These are phyloP conservation scores for Leptographium wingfieldii DNA, from an alignment of 2,329 filamentous ascomycete species.

Conservation along the genomic window DNA sequence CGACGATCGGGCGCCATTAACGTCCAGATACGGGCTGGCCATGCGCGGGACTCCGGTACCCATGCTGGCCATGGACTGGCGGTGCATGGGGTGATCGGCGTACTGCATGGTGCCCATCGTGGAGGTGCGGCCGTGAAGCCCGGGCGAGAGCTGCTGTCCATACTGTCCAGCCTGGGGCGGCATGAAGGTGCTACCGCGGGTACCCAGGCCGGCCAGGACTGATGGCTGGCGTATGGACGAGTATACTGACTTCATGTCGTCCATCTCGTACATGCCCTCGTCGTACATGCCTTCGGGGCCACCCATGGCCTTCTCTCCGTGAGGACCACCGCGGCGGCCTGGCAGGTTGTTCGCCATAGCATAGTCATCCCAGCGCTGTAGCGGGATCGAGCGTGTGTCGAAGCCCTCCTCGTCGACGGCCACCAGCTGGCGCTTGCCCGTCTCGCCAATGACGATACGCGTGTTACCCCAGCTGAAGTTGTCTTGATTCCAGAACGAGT, in stretches of 20 bases:
- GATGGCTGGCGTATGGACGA: constrained; percentile 83
- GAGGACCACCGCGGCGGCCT: constrained; percentile 64
- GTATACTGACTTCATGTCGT: constrained; percentile 94
- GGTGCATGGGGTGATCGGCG: constrained; percentile 36
- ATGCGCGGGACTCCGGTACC: constrained; percentile 35
- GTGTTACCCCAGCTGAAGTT: constrained; percentile 99
- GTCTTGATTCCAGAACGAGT: constrained; percentile 99
- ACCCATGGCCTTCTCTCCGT: constrained; percentile 35
- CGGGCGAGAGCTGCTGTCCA: constrained; percentile 65
- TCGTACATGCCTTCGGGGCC: constrained; percentile 52
- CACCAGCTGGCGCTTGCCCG: constrained; percentile 80
- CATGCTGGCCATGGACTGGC: constrained; percentile 63
- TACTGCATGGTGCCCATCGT: constrained; percentile 31
- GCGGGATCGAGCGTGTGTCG: constrained; percentile 81
- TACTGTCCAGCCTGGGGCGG: constrained; percentile 54
- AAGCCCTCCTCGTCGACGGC: constrained; percentile 76
- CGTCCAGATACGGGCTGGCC: constrained; percentile 47
- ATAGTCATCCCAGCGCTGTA: constrained; percentile 97
- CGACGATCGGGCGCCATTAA: constrained; percentile 43
- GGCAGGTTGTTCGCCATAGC: constrained; percentile 76
- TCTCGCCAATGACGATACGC: constrained; percentile 90
- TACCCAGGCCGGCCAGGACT: constrained; percentile 72
- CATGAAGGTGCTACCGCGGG: constrained; percentile 58
- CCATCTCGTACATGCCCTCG: constrained; percentile 70
- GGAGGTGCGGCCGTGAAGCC: constrained; percentile 33